These are phyloP conservation scores for Grosmannia clavigera DNA, from an alignment of 2,329 filamentous ascomycete genomes.

Conservation along the genomic window DNA sequence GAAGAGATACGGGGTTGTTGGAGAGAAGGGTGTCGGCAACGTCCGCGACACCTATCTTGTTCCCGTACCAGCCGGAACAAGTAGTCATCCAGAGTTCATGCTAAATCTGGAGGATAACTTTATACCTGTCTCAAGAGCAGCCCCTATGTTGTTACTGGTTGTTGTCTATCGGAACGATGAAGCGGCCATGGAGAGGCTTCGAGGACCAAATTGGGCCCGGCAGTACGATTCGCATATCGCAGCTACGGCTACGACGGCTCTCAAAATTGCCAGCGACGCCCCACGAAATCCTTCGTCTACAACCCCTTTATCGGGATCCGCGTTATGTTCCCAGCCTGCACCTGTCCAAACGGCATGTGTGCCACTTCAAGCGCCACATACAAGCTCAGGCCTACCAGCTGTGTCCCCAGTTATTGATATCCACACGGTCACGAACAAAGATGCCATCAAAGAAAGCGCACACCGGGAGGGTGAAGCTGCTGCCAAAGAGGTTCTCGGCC, in stretches of 20 bases:
- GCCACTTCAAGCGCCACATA: neutral
- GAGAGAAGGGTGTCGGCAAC: slow-evolving; percentile 59
- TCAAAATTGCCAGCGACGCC: neutral
- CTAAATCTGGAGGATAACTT: slow-evolving; percentile 76
- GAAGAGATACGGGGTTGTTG: slow-evolving; percentile 76
- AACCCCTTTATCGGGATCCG: neutral
- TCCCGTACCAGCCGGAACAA: slow-evolving; percentile 62
- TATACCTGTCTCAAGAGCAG: slow-evolving; percentile 57
- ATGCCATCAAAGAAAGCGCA: neutral
- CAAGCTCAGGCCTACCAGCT: neutral
- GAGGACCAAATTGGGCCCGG: slow-evolving; percentile 19
- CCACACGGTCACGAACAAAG: neutral
- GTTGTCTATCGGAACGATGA: slow-evolving; percentile 66
- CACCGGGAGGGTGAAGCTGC: slow-evolving; percentile 10
- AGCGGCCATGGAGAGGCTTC: slow-evolving; percentile 22
- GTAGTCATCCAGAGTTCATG: slow-evolving; percentile 71
- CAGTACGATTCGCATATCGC: slow-evolving; percentile 19
- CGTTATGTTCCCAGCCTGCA: neutral
- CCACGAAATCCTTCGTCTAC: neutral
- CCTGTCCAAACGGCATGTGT: neutral
- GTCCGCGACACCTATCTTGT: slow-evolving; percentile 88
- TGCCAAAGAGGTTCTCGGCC: slow-evolving; percentile 26
- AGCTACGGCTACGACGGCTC: slow-evolving; percentile 4
- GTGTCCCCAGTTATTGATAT: too few species aligned
- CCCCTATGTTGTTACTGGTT: slow-evolving; percentile 70